Evolutionary conservation across 192 early-diverging fungal genomes (phyloP), one percentile per base, ranked within the genome.

Genomic region (Funneliformis mosseae): DNA sequence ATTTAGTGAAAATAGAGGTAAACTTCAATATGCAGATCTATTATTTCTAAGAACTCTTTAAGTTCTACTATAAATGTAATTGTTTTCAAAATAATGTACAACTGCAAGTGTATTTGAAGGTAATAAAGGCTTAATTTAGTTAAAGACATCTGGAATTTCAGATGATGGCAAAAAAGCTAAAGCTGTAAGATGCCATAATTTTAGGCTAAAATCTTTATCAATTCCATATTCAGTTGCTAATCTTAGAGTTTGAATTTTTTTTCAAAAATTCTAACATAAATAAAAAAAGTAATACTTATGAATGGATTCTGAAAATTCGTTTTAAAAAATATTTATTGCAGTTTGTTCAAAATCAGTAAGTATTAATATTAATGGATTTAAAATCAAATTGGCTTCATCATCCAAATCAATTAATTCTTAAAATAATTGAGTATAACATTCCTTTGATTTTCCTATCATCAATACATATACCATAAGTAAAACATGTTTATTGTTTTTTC

Each of bases 361-460:
- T 12, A 63, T 63, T 63, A 63, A 27, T 3, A n/a, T n/a, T n/a
- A 8, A 8, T 63, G 27, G 21, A 63, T 63, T 21, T 18, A 27
- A 63, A 27, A 63, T 25, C 7, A 63, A 4, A 63, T 63, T 16
- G 8, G 27, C 27, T 63, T 63, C 8, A 12, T 71, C 69, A 71
- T 0, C 69, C 4, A 71, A 71, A 27, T 71, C 69, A 42, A 8
- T 39, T 42, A 71, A 71, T 18, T 71, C 69, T 71, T 71, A 0
- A 71, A 71, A 71, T n/a, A 71, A 42, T 71, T 7, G 18, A 27
- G 8, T 39, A 42, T 71, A 71, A 39, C 3, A 41, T 33, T 71
- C 69, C 28, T 71, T 33, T n/a, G 69, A 71, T 71, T 71, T 71
- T 41, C 39, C 3, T 27, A 33, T 41, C 69, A 71, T 71, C 8